These are phyloP conservation scores for Curvularia verruculosa DNA, from an alignment of 2,329 filamentous ascomycete species.

Conservation along the genomic window DNA sequence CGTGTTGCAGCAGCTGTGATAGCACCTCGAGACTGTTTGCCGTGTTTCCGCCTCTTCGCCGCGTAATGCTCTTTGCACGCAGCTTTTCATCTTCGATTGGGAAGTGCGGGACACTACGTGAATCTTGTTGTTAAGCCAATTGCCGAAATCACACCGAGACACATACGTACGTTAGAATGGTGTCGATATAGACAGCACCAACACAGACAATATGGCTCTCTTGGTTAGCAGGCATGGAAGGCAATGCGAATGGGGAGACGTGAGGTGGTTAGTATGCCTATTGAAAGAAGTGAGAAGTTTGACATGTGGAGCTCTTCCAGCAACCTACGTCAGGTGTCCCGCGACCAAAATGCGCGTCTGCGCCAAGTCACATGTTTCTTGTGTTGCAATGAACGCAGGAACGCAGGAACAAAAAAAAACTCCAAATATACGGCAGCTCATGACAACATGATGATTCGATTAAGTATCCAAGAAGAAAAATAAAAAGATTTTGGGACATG, in stretches of 20 bases:
- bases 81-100: constrained; percentile 75
- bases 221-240: background rate
- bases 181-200: constrained; percentile 74
- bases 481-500: background rate
- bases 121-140: background rate
- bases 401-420: too few species aligned
- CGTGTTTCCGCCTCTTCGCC: constrained; percentile 74
- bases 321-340: constrained; percentile 11
- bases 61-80: constrained; percentile 64
- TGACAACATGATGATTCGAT: background rate
- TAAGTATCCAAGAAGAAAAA: background rate
- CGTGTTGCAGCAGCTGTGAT: constrained; percentile 56
- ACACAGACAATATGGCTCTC: constrained; percentile 64
- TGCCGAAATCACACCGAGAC: background rate
- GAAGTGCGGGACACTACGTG: constrained; percentile 66
- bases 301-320: constrained; percentile 8
- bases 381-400: background rate
- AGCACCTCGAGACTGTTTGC: constrained; percentile 75
- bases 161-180: constrained; percentile 52
- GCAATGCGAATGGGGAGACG: background rate
- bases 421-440: background rate
- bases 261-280: background rate
- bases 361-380: constrained; percentile 6
- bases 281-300: background rate
- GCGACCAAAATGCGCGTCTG: background rate